phyloP scores from a whole-genome alignment of 176 grass and related monocot species.

The Raddia guianensis region DNA sequence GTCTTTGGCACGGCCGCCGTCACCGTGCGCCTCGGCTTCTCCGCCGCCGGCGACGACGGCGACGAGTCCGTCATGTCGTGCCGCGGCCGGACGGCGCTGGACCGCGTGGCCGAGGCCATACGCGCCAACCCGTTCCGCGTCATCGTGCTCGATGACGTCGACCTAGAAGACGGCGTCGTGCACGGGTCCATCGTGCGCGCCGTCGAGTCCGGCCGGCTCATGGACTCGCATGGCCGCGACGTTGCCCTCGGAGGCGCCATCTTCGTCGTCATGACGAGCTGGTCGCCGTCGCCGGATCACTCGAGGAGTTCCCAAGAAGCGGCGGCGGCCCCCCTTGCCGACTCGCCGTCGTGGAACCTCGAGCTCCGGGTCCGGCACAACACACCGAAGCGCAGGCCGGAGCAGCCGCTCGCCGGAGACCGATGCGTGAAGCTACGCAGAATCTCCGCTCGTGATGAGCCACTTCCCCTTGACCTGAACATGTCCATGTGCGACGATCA shows the following conservation, averaged over 20 bases:
- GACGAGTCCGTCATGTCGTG: constrained; percentile 36
- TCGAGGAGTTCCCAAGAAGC: constrained; percentile 21
- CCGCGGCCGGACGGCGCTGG: constrained; percentile 56
- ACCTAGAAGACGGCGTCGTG: constrained; percentile 54
- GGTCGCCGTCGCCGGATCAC: constrained; percentile 36
- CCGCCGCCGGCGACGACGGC: neutral
- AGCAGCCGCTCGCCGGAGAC: constrained; percentile 28
- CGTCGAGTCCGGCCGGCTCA: constrained; percentile 59
- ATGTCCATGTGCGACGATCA: constrained; percentile 50
- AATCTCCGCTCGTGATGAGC: neutral
- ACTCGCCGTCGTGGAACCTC: constrained; percentile 46
- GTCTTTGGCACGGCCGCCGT: constrained; percentile 44
- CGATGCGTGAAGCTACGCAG: constrained; percentile 42
- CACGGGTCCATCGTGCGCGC: constrained; percentile 47
- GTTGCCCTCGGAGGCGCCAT: constrained; percentile 58
- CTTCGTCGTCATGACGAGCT: constrained; percentile 56
- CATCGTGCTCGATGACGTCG: constrained; percentile 74
- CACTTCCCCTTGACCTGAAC: constrained; percentile 75
- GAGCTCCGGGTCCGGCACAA: constrained; percentile 41
- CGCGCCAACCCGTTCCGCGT: constrained; percentile 59
- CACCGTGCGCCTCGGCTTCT: constrained; percentile 42
- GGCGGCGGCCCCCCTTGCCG: neutral
- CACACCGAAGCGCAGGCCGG: constrained; percentile 42
- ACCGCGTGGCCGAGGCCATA: constrained; percentile 58
- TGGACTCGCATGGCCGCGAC: constrained; percentile 66